These are phyloP conservation scores for Pseudogymnoascus verrucosus DNA, from an alignment of 2,329 filamentous ascomycete species.

Conservation along the genomic window DNA sequence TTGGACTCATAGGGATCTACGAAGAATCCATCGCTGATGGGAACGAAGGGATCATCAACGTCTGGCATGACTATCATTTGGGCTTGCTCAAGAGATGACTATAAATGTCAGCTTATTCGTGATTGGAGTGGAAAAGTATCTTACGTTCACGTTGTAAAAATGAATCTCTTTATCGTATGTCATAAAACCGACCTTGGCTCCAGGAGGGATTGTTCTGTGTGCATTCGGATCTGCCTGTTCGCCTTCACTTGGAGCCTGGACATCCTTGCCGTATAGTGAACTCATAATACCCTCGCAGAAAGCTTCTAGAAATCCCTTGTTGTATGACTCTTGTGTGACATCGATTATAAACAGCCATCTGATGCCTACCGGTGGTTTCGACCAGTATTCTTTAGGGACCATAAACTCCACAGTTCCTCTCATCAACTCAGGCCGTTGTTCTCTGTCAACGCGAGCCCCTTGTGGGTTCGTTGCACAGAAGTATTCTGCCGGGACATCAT, in stretches of 20 bases:
- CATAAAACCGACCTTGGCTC: constrained; percentile 85
- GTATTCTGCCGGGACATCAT: constrained; percentile 87
- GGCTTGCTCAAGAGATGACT: constrained; percentile 71
- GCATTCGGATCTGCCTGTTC: constrained; percentile 39
- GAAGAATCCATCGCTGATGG: constrained; percentile 83
- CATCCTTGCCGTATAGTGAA: constrained; percentile 69
- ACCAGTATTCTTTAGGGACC: constrained; percentile 98
- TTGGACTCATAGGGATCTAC: constrained; percentile 90
- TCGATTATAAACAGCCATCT: constrained; percentile 89
- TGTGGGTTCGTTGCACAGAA: constrained; percentile 85
- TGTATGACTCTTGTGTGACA: constrained; percentile 83
- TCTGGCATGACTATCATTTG: constrained; percentile 99
- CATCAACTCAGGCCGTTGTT: constrained; percentile 81
- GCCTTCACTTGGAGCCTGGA: constrained; percentile 38
- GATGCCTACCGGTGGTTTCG: constrained; percentile 81
- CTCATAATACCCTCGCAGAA: constrained; percentile 83
- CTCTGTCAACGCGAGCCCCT: constrained; percentile 77
- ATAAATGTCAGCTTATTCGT: constrained; percentile 9
- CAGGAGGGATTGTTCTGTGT: constrained; percentile 58
- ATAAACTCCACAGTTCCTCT: constrained; percentile 92
- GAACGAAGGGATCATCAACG: constrained; percentile 91
- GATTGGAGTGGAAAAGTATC: constrained; percentile 18
- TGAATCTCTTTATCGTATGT: constrained; percentile 96
- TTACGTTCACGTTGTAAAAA: constrained; percentile 88
- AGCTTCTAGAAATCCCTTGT: constrained; percentile 81